Base-by-base conservation (phyloP, 805 yeast genomes). In the Saturnispora halmiae region DNA sequence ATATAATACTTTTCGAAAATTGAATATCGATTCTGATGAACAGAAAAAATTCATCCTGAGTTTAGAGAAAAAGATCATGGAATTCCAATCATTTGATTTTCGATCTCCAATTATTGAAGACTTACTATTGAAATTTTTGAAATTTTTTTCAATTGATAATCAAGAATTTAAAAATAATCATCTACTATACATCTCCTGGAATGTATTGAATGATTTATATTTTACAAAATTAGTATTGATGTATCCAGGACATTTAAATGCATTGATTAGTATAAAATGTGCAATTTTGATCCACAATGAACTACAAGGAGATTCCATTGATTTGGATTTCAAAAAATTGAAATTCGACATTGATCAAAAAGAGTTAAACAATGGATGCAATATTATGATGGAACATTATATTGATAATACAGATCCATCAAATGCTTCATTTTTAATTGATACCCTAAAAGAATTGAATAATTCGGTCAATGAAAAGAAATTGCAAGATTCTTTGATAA, bases 21-120 rank as follows among this genome's bases (percentile, higher is more conserved):
- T 51, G 16, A 40, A 44, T 2, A 32, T 25, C 6, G 61, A 57
- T n/a, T 38, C 72, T 7, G 90, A 82, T 19, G 65, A 62, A 21
- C 78, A 77, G 49, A 67, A 79, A 41, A 74, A 69, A 49, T 66
- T 69, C 30, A 64, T 83, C 2, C 60, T 84, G 50, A 64, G 65
- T 14, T 51, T 80, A 28, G 96, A 87, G 56, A 77, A 79, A 49
- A 78, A 75, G 53, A 65, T 87, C 37, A 64, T 88, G 48, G 95
- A 87, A 53, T 69, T 83, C 1, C 72, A 82, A 48, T 75, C 81
- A 18, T 88, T 87, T 54, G 95, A 87, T 57, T 84, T 85, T 52
- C 69, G 94, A 49, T 69, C 73, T 32, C 75, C 76, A 38, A 75
- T 74, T 37, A 69, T 76, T 21, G 95, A 85, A 55, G 77, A 74